Percentiles rank a stretch among this genome's conserved stretches.
Evolutionary conservation across 202 grass and related monocot species (phyloP).

Genomic region (Zizania palustris): DNA sequence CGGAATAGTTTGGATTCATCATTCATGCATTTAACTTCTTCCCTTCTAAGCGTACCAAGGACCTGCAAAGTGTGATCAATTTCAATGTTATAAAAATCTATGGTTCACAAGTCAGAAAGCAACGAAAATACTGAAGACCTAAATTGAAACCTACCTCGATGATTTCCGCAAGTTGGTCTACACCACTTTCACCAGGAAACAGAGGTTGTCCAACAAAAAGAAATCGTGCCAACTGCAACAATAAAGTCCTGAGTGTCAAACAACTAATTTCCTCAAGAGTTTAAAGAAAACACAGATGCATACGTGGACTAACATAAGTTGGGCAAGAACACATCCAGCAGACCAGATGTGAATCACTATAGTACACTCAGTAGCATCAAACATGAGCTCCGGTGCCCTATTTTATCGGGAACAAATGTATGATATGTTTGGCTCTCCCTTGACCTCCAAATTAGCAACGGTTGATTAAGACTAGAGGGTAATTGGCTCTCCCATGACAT

Average conservation of each 20-base stretch:
- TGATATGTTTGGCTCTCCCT: constrained; percentile 93
- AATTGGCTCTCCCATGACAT: neutral
- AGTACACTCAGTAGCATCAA: constrained; percentile 97
- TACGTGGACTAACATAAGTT: constrained; percentile 96
- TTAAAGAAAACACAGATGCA: neutral
- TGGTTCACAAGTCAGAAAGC: neutral
- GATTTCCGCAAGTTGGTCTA: constrained; percentile 96
- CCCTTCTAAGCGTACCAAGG: constrained; percentile 92
- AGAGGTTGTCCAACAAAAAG: constrained; percentile 66
- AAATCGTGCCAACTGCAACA: neutral
- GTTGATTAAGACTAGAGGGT: constrained; percentile 17
- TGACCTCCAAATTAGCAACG: constrained; percentile 53
- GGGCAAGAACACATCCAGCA: constrained; percentile 92
- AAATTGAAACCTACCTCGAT: constrained; percentile 65
- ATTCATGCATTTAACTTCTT: constrained; percentile 99
- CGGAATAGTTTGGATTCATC: constrained; percentile 98
- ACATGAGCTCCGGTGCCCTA: constrained; percentile 94
- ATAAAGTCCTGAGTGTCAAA: neutral
- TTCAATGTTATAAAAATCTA: neutral
- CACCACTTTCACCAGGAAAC: constrained; percentile 93
- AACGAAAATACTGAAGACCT: constrained; percentile 22
- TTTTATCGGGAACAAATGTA: constrained; percentile 98
- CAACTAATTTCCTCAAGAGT: neutral
- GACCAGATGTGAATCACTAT: constrained; percentile 99
- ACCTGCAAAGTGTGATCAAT: constrained; percentile 57